phyloP scores from a whole-genome alignment of 352 stramenopile species.

The Phytophthora tubulina region DNA sequence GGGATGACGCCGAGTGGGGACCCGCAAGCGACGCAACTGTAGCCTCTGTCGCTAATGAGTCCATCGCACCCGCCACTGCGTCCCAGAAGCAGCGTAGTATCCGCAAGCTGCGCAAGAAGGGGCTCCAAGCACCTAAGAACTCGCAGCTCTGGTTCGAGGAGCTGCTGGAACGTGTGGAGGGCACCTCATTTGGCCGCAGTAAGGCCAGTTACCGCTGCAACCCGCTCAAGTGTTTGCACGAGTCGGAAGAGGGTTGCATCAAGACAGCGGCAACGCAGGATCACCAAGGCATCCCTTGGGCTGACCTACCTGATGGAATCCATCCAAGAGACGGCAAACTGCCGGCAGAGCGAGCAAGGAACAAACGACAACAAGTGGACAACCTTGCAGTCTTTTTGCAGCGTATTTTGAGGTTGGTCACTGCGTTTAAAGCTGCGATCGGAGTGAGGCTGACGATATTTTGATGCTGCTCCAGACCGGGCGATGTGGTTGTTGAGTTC shows the following conservation, averaged over 20 bases:
- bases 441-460: slow-evolving; percentile 15
- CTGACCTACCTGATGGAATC: slow-evolving; percentile 66
- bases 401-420: slow-evolving; percentile 60
- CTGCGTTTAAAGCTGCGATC: not conserved
- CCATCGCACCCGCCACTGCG: not conserved
- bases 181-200: slow-evolving; percentile 43
- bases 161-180: slow-evolving; percentile 65
- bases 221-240: slow-evolving; percentile 61
- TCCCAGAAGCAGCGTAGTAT: slow-evolving; percentile 46
- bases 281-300: slow-evolving; percentile 65
- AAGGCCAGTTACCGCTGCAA: slow-evolving; percentile 68
- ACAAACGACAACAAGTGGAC: slow-evolving; percentile 84
- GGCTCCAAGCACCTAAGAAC: slow-evolving; percentile 49
- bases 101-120: slow-evolving; percentile 63
- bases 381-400: slow-evolving; percentile 81
- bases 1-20: slow-evolving; percentile 57
- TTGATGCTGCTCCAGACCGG: slow-evolving; percentile 46
- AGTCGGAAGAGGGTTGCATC: not conserved
- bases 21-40: not conserved
- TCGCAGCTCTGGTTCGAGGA: slow-evolving; percentile 83
- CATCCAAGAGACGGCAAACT: slow-evolving; percentile 78
- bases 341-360: slow-evolving; percentile 55
- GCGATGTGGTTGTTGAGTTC: slow-evolving; percentile 86
- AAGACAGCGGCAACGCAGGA: not conserved
- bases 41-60: too few species aligned